phyloP scores from a whole-genome alignment of 2,329 filamentous ascomycete species.

The Dichotomopilus funicola region DNA sequence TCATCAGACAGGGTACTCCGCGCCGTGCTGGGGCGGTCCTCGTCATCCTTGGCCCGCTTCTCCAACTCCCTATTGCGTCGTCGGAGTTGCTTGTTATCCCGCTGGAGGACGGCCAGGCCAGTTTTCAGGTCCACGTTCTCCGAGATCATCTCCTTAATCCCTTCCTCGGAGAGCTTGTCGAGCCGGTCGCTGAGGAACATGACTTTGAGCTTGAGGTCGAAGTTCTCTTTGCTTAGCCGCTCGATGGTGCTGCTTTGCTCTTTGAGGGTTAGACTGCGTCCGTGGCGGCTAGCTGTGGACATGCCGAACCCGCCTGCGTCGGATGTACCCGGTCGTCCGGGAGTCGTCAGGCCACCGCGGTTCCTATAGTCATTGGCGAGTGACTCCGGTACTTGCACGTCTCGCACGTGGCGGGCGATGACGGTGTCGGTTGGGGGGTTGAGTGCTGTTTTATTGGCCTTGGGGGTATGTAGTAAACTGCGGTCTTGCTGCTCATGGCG shows the following conservation, averaged over 20 bases:
- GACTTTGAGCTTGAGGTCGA: conserved; percentile 93
- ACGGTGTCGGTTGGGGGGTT: conserved; percentile 77
- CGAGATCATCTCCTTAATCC: conserved; percentile 95
- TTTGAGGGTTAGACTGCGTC: conserved; percentile 78
- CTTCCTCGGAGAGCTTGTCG: conserved; percentile 89
- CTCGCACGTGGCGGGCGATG: conserved; percentile 79
- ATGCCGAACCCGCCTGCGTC: conserved; percentile 47
- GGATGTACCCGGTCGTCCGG: conserved; percentile 45
- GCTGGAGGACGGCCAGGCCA: conserved; percentile 77
- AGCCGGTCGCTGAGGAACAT: conserved; percentile 93
- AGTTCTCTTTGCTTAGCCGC: conserved; percentile 93
- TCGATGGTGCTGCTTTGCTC: conserved; percentile 98
- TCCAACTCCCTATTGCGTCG: conserved; percentile 81
- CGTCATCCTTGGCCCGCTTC: conserved; percentile 64
- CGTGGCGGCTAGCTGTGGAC: conserved; percentile 35
- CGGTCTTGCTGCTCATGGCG: conserved; percentile 32
- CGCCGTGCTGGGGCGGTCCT: conserved; percentile 55
- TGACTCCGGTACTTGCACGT: conserved; percentile 85
- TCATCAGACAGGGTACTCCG: conserved; percentile 51
- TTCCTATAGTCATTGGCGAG: conserved; percentile 79
- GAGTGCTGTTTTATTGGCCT: conserved; percentile 42
- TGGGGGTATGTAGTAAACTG: conserved; percentile 62
- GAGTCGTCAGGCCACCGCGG: conserved; percentile 59
- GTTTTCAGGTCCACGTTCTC: conserved; percentile 96
- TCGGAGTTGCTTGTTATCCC: conserved; percentile 80